phyloP scores from a whole-genome alignment of 805 yeast species.

The Saccharomycopsis sp. region DNA sequence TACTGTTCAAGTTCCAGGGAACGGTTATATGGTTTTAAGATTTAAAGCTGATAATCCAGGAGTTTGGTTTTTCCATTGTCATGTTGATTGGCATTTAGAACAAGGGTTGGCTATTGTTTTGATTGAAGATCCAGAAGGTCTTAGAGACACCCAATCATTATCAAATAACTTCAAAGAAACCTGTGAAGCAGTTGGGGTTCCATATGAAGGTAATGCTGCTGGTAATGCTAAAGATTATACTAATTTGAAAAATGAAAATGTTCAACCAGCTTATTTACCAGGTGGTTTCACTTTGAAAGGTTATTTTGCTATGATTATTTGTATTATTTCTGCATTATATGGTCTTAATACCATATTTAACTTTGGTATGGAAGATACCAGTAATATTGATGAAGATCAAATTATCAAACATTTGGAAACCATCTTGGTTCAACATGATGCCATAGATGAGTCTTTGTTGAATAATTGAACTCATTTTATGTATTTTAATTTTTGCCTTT shows the following conservation, averaged over 20 bases:
- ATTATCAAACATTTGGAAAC: constrained; percentile 29
- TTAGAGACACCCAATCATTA: constrained; percentile 34
- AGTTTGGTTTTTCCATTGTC: constrained; percentile 92
- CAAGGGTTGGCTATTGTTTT: constrained; percentile 70
- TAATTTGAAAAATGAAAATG: constrained; percentile 47
- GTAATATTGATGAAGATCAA: constrained; percentile 32
- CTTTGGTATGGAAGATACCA: constrained; percentile 55
- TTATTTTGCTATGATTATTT: constrained; percentile 47
- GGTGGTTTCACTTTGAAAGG: constrained; percentile 64
- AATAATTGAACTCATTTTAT: too few species aligned
- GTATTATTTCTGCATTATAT: constrained; percentile 44
- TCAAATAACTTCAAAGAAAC: constrained; percentile 39
- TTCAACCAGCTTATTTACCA: constrained; percentile 55
- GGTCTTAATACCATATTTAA: constrained; percentile 51
- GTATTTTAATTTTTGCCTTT: too few species aligned
- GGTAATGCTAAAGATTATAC: constrained; percentile 46
- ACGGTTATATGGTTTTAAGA: constrained; percentile 59
- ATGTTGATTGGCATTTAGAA: constrained; percentile 75
- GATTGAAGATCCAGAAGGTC: constrained; percentile 55
- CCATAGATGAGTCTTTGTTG: constrained; percentile 2
- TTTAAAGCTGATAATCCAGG: constrained; percentile 86
- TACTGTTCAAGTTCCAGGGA: constrained; percentile 55
- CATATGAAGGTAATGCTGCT: constrained; percentile 63
- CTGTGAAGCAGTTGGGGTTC: constrained; percentile 38
- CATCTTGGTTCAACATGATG: constrained; percentile 24